Conservation (phyloP, 257 asterid genomes). For the Nicotiana tabacum region DNA sequence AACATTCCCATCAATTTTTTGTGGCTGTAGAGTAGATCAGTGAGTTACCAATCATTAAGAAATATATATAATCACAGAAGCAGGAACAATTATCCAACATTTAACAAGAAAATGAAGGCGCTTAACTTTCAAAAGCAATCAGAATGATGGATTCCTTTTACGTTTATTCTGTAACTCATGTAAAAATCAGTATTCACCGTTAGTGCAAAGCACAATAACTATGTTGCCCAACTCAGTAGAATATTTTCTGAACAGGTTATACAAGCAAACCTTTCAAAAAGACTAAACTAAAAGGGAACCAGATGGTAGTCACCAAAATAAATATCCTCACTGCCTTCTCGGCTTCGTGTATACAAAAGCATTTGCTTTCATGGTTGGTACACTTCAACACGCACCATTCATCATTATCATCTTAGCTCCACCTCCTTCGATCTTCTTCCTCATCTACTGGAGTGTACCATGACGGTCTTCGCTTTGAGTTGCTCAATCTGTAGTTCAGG, state of each 20-base stretch:
- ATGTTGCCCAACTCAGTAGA: not conserved
- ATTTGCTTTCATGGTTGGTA: not conserved
- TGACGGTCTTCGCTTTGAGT: constrained; percentile 71
- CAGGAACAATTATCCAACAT: not conserved
- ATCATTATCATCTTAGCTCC: constrained; percentile 44
- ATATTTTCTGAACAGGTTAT: not conserved
- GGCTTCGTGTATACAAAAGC: not conserved
- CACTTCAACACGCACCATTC: constrained; percentile 1
- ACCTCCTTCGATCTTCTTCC: constrained; percentile 92
- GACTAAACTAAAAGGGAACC: not conserved
- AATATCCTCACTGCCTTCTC: not conserved
- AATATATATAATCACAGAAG: not conserved
- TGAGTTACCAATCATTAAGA: not conserved
- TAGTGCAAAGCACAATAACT: not conserved
- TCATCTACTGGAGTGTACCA: constrained; percentile 89
- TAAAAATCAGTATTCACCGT: not conserved
- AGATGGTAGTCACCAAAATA: not conserved
- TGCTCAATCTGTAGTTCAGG: constrained; percentile 86
- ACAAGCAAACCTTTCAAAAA: not conserved
- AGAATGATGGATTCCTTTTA: not conserved
- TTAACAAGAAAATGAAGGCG: not conserved
- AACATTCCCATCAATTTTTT: not conserved
- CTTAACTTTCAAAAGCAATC: not conserved
- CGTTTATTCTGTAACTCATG: not conserved
- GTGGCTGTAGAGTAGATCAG: not conserved